Evolutionary conservation across 306 rosid genomes (phyloP), one percentile per base, ranked within the genome.

Genomic region (Quercus gilva): DNA sequence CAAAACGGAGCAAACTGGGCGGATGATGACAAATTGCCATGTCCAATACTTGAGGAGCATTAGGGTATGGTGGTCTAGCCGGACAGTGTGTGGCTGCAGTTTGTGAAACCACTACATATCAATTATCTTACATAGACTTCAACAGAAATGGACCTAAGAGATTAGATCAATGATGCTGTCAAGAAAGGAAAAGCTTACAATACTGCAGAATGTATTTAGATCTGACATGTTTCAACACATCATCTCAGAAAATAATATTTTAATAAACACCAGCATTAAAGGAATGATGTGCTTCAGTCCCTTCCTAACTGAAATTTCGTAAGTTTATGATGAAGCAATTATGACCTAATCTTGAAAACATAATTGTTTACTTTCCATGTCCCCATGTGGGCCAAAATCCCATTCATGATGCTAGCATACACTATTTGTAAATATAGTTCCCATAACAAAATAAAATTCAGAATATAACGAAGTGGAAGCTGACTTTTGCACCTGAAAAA

Each of bases 21-120:
- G 94, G 87, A 91, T 87, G 75, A 90, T 78, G 55, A 95, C 99
- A 82, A 95, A 95, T 63, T 95, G 97, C 99, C 98, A 95, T 58
- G 98, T 93, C 99, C 99, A 91, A 53, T 89, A 83, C 74, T 95
- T 93, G 80, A 95, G 87, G 78, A 92, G 94, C 88, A 89, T 89
- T 87, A 95, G 83, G 70, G 80, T 87, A 8, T 80, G 90, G 78
- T 88, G 96, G 86, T 93, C 78, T 84, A 95, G 82, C 33, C 89
- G 91, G 76, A 90, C 91, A 6, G 89, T 83, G 43, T 4, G 94
- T 77, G 96, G 99, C 99, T 95, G 96, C 94, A 90, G 59, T 83
- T 79, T 43, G 53, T 55, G 74, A 79, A 69, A 63, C 35, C 76
- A 59, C 57, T 76, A 13, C 41, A 67, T 58, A 56, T 59, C 25